Evolutionary conservation across 345 rosid genomes (phyloP).

Genomic region (Ailanthus altissimus): DNA sequence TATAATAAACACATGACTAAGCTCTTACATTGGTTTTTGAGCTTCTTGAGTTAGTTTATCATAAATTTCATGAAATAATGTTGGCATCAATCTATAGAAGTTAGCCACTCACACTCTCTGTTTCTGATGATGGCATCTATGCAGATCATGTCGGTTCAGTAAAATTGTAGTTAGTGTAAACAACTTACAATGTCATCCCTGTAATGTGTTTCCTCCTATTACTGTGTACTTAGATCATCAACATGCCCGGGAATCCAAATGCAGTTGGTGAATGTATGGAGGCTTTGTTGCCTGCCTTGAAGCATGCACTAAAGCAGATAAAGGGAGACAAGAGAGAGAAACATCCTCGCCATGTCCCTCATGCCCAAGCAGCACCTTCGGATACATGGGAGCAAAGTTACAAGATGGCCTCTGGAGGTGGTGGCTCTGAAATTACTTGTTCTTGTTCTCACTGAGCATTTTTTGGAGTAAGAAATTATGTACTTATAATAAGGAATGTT

Average conservation of each 20-base stretch:
- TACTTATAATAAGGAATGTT: background rate
- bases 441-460: conserved; percentile 56
- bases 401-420: conserved; percentile 52
- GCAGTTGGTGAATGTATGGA: conserved; percentile 95
- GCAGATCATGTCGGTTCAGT: background rate
- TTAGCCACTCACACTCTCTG: background rate
- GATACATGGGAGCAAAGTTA: conserved; percentile 80
- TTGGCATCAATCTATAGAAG: background rate
- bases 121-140: background rate
- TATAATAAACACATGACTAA: background rate
- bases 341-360: conserved; percentile 86
- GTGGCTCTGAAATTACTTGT: conserved; percentile 35
- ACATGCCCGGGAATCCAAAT: conserved; percentile 97
- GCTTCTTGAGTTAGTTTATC: background rate
- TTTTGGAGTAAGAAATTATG: background rate
- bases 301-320: conserved; percentile 86
- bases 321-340: conserved; percentile 95
- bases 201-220: background rate
- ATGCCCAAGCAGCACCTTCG: conserved; percentile 47
- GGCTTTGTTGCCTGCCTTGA: conserved; percentile 81
- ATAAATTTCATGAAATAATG: too few species aligned
- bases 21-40: background rate
- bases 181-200: background rate
- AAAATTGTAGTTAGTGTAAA: background rate
- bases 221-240: conserved; percentile 61